phyloP scores from a whole-genome alignment of 257 asterid genomes.

The Fraxinus pennsylvanica region DNA sequence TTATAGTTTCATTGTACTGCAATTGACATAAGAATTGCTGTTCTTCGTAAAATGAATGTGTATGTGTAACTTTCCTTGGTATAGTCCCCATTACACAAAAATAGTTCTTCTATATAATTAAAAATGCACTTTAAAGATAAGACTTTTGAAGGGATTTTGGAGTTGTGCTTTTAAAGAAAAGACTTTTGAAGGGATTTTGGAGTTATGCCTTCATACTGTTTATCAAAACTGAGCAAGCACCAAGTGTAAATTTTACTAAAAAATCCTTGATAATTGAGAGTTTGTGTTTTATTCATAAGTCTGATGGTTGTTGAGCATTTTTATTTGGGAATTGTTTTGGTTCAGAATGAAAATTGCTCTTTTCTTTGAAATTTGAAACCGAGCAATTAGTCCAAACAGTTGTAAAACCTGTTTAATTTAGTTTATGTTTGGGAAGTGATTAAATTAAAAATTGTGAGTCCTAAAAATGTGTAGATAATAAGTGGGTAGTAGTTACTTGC shows the following conservation, averaged over 20 bases:
- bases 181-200: conserved; percentile 5
- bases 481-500: background rate
- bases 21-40: background rate
- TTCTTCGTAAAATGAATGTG: background rate
- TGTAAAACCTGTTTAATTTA: background rate
- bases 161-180: no score
- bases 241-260: background rate
- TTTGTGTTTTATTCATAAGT: background rate
- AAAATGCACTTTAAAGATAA: background rate
- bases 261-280: background rate
- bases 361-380: background rate
- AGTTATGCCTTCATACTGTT: background rate
- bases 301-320: background rate
- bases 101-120: background rate
- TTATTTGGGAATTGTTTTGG: background rate
- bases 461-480: background rate
- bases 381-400: background rate
- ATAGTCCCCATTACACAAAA: background rate
- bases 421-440: background rate
- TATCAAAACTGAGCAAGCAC: conserved; percentile 2
- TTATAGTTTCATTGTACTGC: background rate
- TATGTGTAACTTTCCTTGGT: background rate
- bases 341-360: background rate
- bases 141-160: conserved; percentile 4
- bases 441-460: no score